Base-by-base conservation (phyloP, 768 basidiomycete species). In the Mycena epipterygia region DNA sequence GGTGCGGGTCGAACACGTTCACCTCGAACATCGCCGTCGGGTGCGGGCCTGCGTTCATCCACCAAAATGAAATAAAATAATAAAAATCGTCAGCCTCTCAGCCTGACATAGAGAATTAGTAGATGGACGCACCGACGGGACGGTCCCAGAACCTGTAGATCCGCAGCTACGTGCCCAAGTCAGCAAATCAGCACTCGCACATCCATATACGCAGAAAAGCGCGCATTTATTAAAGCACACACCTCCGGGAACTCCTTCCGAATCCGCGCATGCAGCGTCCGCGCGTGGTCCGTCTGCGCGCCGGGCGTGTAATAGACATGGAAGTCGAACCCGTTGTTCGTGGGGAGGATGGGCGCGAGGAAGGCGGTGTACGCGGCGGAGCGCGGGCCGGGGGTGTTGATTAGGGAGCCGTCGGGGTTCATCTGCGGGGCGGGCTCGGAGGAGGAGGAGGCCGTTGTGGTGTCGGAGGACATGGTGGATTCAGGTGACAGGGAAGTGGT, bases 11-110 rank as follows among this genome's bases (percentile, higher is more conserved):
- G 78, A 89, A 89, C 1, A 88, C 89, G 75, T 93, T 89, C 67
- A 92, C 86, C 76, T 93, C 88, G 74, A 93, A 93, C 91, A 92
- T 92, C 9, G 90, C 86, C 12, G 87, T 88, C 0, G 92, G 89
- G 72, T 93, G 92, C 0, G 91, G 92, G 1, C 89, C 89, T 87
- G 68, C 46, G 37, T 16, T 8, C 37, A 32, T 13, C 66, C 11
- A 53, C 27, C 32, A 49, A 55, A 39, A 39, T 39, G 9, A 39
- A 16, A 39, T 4, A 19, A n/a, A 23, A 55, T 37, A 37, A 23
- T 1, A 21, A 33, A n/a, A n/a, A n/a, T n/a, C n/a, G n/a, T 32
- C 16, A 53, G 16, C 29, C 11, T 8, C 9, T 17, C 27, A 33
- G 32, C n/a, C 6, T 5, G 33, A 59, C 29, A 30, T 8, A 52